These are phyloP conservation scores for Annulohypoxylon bovei DNA, from an alignment of 495 filamentous ascomycete species.

Conservation along the genomic window DNA sequence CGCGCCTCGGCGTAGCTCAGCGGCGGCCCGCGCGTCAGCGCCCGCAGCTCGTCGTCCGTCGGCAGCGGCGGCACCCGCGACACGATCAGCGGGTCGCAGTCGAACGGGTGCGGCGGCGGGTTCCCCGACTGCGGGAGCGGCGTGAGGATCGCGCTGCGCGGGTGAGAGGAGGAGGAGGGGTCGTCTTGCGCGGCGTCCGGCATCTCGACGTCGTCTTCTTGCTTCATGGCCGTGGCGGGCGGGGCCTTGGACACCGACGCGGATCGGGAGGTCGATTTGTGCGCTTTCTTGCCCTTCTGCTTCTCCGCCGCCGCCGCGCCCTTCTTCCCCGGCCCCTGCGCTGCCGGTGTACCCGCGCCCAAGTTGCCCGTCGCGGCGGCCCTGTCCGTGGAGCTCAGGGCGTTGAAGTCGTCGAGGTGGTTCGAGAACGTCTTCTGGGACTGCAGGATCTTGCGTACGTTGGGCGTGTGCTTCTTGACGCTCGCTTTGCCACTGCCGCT, in stretches of 20 bases:
- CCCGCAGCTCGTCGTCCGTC: slow-evolving; percentile 71
- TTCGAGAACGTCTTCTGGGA: slow-evolving; percentile 93
- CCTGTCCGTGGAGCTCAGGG: slow-evolving; percentile 57
- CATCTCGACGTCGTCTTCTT: slow-evolving; percentile 51
- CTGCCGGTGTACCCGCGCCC: slow-evolving; percentile 22
- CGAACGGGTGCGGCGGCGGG: slow-evolving; percentile 55
- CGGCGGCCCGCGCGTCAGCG: slow-evolving; percentile 74
- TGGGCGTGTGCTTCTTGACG: slow-evolving; percentile 71
- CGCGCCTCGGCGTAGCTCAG: slow-evolving; percentile 82
- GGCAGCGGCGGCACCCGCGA: slow-evolving; percentile 72
- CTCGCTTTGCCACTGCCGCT: slow-evolving; percentile 17
- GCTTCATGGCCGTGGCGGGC: slow-evolving; percentile 40
- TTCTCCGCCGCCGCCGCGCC: slow-evolving; percentile 15
- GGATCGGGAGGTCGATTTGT: slow-evolving; percentile 30
- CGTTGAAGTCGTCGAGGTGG: slow-evolving; percentile 89
- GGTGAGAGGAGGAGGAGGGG: slow-evolving; percentile 32
- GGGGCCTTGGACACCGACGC: slow-evolving; percentile 44
- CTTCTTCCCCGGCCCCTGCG: slow-evolving; percentile 28
- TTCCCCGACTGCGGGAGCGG: slow-evolving; percentile 30
- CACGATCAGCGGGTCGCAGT: slow-evolving; percentile 70
- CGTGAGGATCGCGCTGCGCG: slow-evolving; percentile 45
- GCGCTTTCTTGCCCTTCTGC: slow-evolving; percentile 36
- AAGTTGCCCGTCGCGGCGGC: slow-evolving; percentile 34
- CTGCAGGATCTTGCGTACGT: slow-evolving; percentile 88
- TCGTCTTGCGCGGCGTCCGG: slow-evolving; percentile 42